These are phyloP conservation scores for Paramecium octaurelia DNA, from an alignment of 73 alveolate genomes.

Conservation along the genomic window DNA sequence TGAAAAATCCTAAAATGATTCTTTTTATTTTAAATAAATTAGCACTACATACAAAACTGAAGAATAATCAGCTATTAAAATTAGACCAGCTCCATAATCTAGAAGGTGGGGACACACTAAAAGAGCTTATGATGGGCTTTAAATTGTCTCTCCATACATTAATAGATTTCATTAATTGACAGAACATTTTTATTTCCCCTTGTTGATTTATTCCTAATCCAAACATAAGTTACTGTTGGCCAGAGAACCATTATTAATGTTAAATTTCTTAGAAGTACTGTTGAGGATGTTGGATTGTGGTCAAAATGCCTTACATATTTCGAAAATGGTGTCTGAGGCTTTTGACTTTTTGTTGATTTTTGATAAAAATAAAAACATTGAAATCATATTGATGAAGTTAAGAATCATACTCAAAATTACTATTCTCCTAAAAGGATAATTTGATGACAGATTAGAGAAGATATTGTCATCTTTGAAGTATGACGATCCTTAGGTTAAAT, in stretches of 20 bases:
- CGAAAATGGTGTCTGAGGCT: background rate
- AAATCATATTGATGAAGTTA: background rate
- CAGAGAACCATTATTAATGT: constrained; percentile 43
- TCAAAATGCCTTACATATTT: background rate
- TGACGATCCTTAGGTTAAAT: background rate
- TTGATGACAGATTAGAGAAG: background rate
- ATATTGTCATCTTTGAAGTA: background rate
- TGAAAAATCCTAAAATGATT: background rate
- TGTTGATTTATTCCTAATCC: background rate
- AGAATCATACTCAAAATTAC: background rate
- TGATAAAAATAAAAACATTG: background rate
- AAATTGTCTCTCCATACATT: background rate
- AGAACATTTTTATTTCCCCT: constrained; percentile 3
- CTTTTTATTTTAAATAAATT: constrained; percentile 8
- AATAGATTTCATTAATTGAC: constrained; percentile 14
- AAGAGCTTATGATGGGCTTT: background rate
- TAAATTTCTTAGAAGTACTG: background rate
- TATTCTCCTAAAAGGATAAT: background rate
- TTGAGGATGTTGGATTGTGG: background rate
- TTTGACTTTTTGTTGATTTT: background rate
- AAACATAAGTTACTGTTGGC: constrained; percentile 16
- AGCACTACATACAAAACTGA: background rate
- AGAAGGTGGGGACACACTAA: constrained; percentile 53
- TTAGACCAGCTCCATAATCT: background rate
- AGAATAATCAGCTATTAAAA: background rate